Percentiles rank a stretch among this genome's conserved stretches.
phyloP scores from a whole-genome alignment of 1,284 basidiomycete species.

The Trametes hirsuta region DNA sequence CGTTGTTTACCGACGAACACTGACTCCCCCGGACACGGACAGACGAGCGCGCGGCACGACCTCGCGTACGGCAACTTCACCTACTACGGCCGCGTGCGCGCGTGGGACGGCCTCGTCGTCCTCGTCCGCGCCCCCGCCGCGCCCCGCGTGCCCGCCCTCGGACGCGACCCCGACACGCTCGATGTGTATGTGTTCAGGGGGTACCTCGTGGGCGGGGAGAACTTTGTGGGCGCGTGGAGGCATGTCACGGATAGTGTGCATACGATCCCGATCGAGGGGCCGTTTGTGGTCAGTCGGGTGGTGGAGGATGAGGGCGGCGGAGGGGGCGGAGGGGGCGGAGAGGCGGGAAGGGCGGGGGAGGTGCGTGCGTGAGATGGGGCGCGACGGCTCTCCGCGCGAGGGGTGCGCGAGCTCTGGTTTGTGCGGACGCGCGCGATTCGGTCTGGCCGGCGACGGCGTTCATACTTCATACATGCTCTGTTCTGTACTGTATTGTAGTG shows the following conservation, averaged over 20 bases:
- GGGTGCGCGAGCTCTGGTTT: too few relatives aligned
- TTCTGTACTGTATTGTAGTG: too few relatives aligned
- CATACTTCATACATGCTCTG: too few relatives aligned
- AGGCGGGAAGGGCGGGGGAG: too few relatives aligned
- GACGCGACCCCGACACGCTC: constrained; percentile 19
- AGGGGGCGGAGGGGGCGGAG: not conserved
- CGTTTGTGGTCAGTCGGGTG: constrained; percentile 43
- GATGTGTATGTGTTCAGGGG: constrained; percentile 66
- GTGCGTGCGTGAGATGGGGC: too few relatives aligned
- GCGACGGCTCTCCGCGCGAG: too few relatives aligned
- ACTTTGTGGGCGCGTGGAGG: constrained; percentile 74
- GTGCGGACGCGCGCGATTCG: too few relatives aligned
- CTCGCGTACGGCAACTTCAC: constrained; percentile 61
- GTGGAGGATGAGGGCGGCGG: not conserved
- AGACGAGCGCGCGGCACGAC: constrained; percentile 58
- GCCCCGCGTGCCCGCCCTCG: not conserved
- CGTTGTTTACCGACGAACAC: not conserved
- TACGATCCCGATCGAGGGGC: constrained; percentile 51
- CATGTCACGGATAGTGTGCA: constrained; percentile 41
- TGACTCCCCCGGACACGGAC: constrained; percentile 1
- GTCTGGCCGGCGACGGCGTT: too few relatives aligned
- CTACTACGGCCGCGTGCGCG: constrained; percentile 65
- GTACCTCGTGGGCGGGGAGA: constrained; percentile 63
- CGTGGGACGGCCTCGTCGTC: constrained; percentile 71
- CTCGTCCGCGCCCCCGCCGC: constrained; percentile 56